Conservation (phyloP, 1,284 basidiomycete species). For the Cronartium quercuum region DNA sequence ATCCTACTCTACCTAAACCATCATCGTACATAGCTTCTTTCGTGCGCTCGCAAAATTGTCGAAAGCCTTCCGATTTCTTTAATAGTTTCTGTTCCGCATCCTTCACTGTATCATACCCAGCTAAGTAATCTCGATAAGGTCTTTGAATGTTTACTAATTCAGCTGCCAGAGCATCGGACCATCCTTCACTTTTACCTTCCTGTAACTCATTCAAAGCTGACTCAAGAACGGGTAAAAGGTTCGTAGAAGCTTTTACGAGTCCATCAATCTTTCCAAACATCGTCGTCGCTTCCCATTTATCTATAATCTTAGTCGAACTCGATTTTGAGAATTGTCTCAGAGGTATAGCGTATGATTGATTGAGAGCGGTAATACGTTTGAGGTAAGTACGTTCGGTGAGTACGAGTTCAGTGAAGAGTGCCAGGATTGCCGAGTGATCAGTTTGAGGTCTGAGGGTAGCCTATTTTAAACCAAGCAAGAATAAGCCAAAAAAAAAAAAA, state of each 20-base stretch:
- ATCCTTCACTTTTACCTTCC: neutral
- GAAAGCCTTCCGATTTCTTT: conserved; percentile 34
- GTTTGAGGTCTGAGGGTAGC: conserved; percentile 17
- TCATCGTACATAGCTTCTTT: conserved; percentile 39
- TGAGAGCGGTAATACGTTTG: conserved; percentile 64
- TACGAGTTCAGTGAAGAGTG: conserved; percentile 61
- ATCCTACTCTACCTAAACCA: conserved; percentile 57
- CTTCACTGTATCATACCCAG: conserved; percentile 26
- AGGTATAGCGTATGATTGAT: conserved; percentile 46
- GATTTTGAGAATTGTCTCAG: conserved; percentile 30
- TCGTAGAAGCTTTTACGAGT: neutral
- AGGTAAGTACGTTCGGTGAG: conserved; percentile 72
- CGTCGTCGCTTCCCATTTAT: conserved; percentile 32
- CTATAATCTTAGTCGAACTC: conserved; percentile 26
- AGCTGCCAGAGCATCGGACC: conserved; percentile 9
- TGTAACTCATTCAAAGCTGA: conserved; percentile 2
- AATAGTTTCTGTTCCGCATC: conserved; percentile 36
- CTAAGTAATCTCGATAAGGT: conserved; percentile 38
- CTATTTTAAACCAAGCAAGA: too few species aligned
- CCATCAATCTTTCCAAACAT: conserved; percentile 38
- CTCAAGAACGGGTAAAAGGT: conserved; percentile 10
- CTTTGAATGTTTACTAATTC: conserved; percentile 33
- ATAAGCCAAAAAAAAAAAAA: neutral
- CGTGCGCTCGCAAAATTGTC: conserved; percentile 35
- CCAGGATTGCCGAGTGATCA: conserved; percentile 25